Percentiles rank a stretch among this genome's conserved stretches.
Evolutionary conservation across 140 eudicot genomes (phyloP).

Genomic region (Stevia rebaudiana): DNA sequence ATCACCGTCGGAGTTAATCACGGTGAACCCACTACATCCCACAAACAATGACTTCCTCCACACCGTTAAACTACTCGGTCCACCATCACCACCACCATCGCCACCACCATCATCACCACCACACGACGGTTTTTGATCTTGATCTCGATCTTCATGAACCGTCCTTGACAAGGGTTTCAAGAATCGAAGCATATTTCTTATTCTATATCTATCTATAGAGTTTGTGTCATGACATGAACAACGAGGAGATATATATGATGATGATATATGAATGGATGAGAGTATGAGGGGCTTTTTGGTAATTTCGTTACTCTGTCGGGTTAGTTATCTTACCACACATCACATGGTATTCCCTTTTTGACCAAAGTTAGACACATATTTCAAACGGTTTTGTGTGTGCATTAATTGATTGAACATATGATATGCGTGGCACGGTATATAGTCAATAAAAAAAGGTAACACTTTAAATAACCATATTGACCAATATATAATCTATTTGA

Average conservation of each 20-base stretch:
- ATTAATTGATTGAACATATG: slow-evolving; percentile 1
- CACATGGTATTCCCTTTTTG: slow-evolving; percentile 31
- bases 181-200: slow-evolving; percentile 29
- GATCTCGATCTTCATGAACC: slow-evolving; percentile 35
- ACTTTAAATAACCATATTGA: background rate
- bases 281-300: slow-evolving; percentile 18
- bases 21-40: slow-evolving; percentile 79
- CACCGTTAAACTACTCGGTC: slow-evolving; percentile 41
- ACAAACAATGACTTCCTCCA: slow-evolving; percentile 81
- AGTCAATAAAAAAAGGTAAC: background rate
- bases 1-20: slow-evolving; percentile 58
- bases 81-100: background rate
- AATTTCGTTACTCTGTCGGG: slow-evolving; percentile 16
- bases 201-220: background rate
- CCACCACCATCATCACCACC: background rate
- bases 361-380: slow-evolving; percentile 11
- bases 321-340: slow-evolving; percentile 4
- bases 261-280: background rate
- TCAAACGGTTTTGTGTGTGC: background rate
- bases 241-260: slow-evolving; percentile 33
- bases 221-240: background rate
- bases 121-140: slow-evolving; percentile 10
- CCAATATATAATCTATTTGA: background rate
- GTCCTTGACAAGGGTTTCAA: slow-evolving; percentile 46
- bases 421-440: background rate